Evolutionary conservation across 1,284 basidiomycete genomes (phyloP), one percentile per base, ranked within the genome.

Genomic region (Fomitopsis schrenkii): DNA sequence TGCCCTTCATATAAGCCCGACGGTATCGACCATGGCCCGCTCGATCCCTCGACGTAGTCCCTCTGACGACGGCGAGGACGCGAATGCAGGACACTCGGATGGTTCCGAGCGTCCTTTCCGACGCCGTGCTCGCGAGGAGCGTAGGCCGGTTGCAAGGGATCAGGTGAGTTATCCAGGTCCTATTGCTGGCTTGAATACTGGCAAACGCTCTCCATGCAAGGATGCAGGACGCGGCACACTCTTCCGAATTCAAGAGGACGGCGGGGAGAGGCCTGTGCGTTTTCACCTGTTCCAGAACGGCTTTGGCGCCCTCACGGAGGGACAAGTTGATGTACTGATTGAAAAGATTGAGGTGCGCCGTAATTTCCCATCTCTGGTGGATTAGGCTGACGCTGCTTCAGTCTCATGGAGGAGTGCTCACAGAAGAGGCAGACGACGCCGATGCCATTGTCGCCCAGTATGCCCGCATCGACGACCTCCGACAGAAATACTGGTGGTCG

Each of bases 401-500:
- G 68, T 42, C 17, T 19, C 40, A 68, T n/a, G 69, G 69, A 2
- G 69, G 69, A 12, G 12, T 8, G 2, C 26, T 68, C 8, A 61
- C 48, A 22, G 28, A 55, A 1, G 9, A 55, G 4, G 54, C 41
- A 48, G 40, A 58, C 1, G 59, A 64, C 12, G 62, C 65, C 2
- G 63, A 68, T 38, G 67, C 66, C 2, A 62, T 72, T 45, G 64
- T 72, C 15, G 67, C 64, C 3, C 55, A 59, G 14, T 46, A 60
- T 10, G 56, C 8, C 2, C 64, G 65, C 17, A 30, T 67, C 10
- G 58, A 62, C 0, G 9, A 7, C 2, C 63, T 70, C 3, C 30
- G 53, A 5, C 19, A 54, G 4, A 64, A 61, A 46, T 66, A 62
- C 26, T 45, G 36, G 28, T 52, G 62, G 17, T 56, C 59, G 42